Evolutionary conservation across 768 basidiomycete genomes (phyloP), one percentile per base, ranked within the genome.

Genomic region (Rhizopogon sp.): DNA sequence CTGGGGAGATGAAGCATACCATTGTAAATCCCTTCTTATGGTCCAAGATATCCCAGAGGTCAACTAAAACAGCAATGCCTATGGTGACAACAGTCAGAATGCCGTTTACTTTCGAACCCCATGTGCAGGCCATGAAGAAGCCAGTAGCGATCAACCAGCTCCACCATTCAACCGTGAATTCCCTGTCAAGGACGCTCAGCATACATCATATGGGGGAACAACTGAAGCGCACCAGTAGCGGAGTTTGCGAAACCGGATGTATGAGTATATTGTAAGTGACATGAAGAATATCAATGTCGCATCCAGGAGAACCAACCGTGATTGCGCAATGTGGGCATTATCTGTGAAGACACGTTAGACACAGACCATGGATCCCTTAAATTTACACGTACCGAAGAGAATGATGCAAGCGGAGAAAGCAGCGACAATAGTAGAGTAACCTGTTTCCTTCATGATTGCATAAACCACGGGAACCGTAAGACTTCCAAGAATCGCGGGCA

Each of bases 101-200:
- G 37, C 97, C 97, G 62, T 98, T 98, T 73, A 98, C 97, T 72
- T 99, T 99, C 65, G 95, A 96, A 4, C 90, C 93, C 81, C 97
- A 90, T 2, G 94, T 92, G 70, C 93, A 93, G 35, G 94, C 93
- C 83, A 99, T 91, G 72, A 90, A 94, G 54, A 87, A 77, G 17
- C 97, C 97, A 2, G 96, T 98, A 2, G 88, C 79, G 41, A 87
- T 68, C 40, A 98, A 77, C 96, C 97, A 99, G 41, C 81, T 80
- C 92, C 94, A 99, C 97, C 97, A 99, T 59, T 86, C 82, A 0
- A 79, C 74, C 0, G 91, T 79, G 68, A 96, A 99, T 65, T 93
- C 90, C 67, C 93, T 94, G 46, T 8, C 45, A 49, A 9, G 52
- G 65, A 13, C 66, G 51, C 16, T 5, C 37, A 44, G 4, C 43